Evolutionary conservation across 345 rosid genomes (phyloP).

Genomic region (Conringia planisiliqua): DNA sequence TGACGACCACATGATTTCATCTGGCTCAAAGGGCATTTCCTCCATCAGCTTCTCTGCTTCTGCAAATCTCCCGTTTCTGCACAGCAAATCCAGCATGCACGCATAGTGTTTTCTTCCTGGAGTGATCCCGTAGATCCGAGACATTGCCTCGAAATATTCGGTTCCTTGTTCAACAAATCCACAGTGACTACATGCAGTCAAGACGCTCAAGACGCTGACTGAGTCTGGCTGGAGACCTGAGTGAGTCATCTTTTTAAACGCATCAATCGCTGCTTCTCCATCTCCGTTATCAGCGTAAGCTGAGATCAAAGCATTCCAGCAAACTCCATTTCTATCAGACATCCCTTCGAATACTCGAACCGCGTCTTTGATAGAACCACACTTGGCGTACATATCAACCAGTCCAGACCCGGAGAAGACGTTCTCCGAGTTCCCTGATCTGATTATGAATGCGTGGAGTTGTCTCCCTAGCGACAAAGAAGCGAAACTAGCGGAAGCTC

Average conservation of each 20-base stretch:
- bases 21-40: constrained; percentile 72
- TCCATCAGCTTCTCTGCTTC: constrained; percentile 68
- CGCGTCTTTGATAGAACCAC: constrained; percentile 75
- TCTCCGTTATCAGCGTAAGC: constrained; percentile 82
- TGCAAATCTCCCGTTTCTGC: constrained; percentile 57
- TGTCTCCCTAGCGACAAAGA: constrained; percentile 65
- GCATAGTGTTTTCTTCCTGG: constrained; percentile 72
- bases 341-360: constrained; percentile 61
- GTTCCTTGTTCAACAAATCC: constrained; percentile 76
- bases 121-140: constrained; percentile 41
- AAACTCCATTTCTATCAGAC: constrained; percentile 69
- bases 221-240: constrained; percentile 71
- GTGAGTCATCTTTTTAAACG: constrained; percentile 57
- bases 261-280: constrained; percentile 51
- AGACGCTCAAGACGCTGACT: constrained; percentile 60
- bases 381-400: constrained; percentile 83
- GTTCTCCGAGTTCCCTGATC: constrained; percentile 63
- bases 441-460: constrained; percentile 57
- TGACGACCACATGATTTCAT: constrained; percentile 86
- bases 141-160: constrained; percentile 57
- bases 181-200: constrained; percentile 83
- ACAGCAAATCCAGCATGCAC: constrained; percentile 64
- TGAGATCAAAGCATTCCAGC: constrained; percentile 84
- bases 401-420: constrained; percentile 75
- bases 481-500: constrained; percentile 76